phyloP scores from a whole-genome alignment of 345 rosid species.

The Dipteronia sinensis region DNA sequence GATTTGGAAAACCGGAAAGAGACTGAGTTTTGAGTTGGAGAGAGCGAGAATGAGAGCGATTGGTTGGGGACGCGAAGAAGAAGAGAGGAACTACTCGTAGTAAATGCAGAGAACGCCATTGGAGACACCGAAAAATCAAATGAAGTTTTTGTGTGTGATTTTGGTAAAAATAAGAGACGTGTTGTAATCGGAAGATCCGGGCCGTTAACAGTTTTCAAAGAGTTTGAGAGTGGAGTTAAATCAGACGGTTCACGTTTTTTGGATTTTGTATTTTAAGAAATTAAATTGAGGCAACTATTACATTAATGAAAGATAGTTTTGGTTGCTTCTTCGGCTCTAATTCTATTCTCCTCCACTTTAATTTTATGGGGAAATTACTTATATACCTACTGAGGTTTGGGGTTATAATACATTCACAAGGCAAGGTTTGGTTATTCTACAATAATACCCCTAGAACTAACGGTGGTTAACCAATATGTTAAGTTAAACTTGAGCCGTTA shows the following conservation, averaged over 20 bases:
- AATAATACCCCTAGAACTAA: too few species aligned
- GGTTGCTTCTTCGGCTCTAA: background rate
- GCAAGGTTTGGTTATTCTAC: too few species aligned
- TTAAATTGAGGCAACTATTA: background rate
- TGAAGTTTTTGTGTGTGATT: background rate
- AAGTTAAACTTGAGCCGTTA: too few species aligned
- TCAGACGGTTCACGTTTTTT: background rate
- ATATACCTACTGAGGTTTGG: too few species aligned
- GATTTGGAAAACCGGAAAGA: conserved; percentile 42
- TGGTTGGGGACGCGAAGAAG: conserved; percentile 33
- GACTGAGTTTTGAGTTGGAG: conserved; percentile 30
- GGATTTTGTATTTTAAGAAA: too few species aligned
- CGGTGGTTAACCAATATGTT: too few species aligned
- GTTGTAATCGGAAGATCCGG: background rate
- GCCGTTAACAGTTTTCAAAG: conserved; percentile 16
- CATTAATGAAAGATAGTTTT: background rate
- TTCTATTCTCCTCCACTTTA: too few species aligned
- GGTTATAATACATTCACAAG: too few species aligned
- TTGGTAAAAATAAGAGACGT: background rate
- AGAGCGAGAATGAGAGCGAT: conserved; percentile 12
- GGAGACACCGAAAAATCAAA: background rate
- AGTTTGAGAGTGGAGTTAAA: background rate
- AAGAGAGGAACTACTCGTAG: conserved; percentile 24
- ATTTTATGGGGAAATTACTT: too few species aligned
- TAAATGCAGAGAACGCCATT: conserved; percentile 55